Evolutionary conservation across 768 basidiomycete species (phyloP).

Genomic region (Rhodotorula sphaerocarpa): DNA sequence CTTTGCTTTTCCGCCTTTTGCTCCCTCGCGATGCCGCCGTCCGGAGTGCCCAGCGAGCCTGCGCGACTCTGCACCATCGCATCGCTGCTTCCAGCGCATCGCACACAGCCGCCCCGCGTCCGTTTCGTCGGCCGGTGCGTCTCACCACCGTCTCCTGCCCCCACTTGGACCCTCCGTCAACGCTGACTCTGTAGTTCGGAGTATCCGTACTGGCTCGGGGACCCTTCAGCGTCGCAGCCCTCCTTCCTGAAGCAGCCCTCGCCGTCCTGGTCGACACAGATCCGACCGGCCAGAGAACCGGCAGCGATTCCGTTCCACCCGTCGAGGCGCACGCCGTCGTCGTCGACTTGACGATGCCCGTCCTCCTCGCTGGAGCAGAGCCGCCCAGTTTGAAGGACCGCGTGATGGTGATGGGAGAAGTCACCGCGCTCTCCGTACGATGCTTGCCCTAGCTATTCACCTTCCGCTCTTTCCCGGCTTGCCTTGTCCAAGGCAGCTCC

Average conservation of each 20-base stretch:
- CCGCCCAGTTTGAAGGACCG: neutral
- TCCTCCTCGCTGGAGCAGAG: neutral
- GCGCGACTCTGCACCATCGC: neutral
- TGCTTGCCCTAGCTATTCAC: no score
- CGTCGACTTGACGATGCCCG: neutral
- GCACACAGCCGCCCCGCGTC: neutral
- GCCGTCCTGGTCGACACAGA: neutral
- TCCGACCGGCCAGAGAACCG: no score
- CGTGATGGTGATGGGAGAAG: neutral
- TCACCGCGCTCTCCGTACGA: no score
- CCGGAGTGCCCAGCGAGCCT: neutral
- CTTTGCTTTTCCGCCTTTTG: neutral
- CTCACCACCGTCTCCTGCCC: neutral
- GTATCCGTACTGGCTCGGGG: no score
- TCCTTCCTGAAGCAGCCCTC: neutral
- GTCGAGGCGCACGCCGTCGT: neutral
- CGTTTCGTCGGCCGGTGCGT: conserved; percentile 13
- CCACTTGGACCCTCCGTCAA: no score
- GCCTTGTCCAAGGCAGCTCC: no score
- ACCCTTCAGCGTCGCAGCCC: neutral
- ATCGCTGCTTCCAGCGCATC: neutral
- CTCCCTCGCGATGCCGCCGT: neutral
- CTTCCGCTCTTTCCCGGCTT: no score
- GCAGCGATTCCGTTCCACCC: no score
- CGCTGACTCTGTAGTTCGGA: no score